phyloP scores from a whole-genome alignment of 495 filamentous ascomycete genomes.

The Rostrohypoxylon terebratum region DNA sequence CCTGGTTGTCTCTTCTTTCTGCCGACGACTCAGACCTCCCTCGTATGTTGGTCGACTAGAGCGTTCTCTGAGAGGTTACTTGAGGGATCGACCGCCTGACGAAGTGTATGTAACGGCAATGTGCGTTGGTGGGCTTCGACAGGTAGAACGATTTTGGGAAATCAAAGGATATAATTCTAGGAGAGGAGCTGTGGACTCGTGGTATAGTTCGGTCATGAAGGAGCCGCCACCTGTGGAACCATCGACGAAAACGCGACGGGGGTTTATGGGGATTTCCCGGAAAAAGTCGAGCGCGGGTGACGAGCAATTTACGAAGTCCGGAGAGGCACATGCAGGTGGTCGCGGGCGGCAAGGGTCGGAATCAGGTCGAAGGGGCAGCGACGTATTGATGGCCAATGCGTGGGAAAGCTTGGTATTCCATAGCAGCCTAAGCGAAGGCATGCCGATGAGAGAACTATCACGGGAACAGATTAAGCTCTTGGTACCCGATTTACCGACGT shows the following conservation, averaged over 20 bases:
- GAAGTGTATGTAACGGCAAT: conserved; percentile 67
- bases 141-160: conserved; percentile 68
- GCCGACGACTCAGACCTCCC: conserved; percentile 65
- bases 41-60: conserved; percentile 68
- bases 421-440: conserved; percentile 64
- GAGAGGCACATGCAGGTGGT: conserved; percentile 27
- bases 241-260: conserved; percentile 58
- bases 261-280: conserved; percentile 60
- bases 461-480: conserved; percentile 61
- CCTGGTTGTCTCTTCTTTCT: conserved; percentile 67
- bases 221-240: conserved; percentile 52
- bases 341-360: conserved; percentile 49
- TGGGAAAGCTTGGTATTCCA: conserved; percentile 62
- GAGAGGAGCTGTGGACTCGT: conserved; percentile 63
- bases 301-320: conserved; percentile 29
- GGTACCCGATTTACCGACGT: conserved; percentile 61
- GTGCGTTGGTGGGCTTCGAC: conserved; percentile 65
- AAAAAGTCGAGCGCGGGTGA: conserved; percentile 58
- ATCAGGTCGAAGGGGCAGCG: conserved; percentile 45
- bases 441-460: conserved; percentile 63
- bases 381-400: conserved; percentile 49
- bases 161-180: conserved; percentile 68
- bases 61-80: conserved; percentile 66
- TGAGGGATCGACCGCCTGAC: conserved; percentile 65
- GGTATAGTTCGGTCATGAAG: conserved; percentile 61